Conservation (phyloP, 2,329 filamentous ascomycete genomes). For the Proliferodiscus dingleyae region DNA sequence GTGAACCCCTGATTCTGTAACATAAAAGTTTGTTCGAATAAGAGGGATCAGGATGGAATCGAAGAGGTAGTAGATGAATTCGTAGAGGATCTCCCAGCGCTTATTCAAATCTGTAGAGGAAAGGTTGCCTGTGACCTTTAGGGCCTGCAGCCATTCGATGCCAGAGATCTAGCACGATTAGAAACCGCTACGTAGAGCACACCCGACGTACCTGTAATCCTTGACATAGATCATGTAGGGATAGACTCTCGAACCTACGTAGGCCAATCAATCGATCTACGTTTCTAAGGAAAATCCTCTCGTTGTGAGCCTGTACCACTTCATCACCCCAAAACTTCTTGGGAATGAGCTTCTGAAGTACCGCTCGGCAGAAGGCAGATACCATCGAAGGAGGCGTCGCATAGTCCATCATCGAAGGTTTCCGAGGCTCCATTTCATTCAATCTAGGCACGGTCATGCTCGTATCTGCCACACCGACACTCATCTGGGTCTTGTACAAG, state of each 20-base stretch:
- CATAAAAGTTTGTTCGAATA: slow-evolving; percentile 82
- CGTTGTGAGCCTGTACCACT: slow-evolving; percentile 53
- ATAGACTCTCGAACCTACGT: slow-evolving; percentile 75
- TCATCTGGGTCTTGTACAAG: slow-evolving; percentile 21
- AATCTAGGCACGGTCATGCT: slow-evolving; percentile 19
- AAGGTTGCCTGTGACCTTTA: slow-evolving; percentile 43
- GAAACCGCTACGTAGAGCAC: not conserved
- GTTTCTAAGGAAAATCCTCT: slow-evolving; percentile 53
- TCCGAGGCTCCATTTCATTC: slow-evolving; percentile 30
- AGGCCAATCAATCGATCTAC: slow-evolving; percentile 75
- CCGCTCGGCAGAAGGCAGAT: slow-evolving; percentile 81
- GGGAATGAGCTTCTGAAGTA: slow-evolving; percentile 68
- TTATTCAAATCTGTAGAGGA: slow-evolving; percentile 70
- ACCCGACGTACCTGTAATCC: slow-evolving; percentile 59
- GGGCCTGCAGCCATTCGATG: slow-evolving; percentile 68
- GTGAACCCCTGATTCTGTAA: slow-evolving; percentile 82
- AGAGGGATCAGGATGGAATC: slow-evolving; percentile 88
- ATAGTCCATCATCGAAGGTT: slow-evolving; percentile 51
- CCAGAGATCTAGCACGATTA: slow-evolving; percentile 51
- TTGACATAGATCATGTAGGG: slow-evolving; percentile 72
- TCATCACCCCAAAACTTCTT: slow-evolving; percentile 66
- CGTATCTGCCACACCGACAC: slow-evolving; percentile 8
- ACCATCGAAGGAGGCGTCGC: slow-evolving; percentile 65
- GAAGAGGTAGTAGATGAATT: slow-evolving; percentile 88
- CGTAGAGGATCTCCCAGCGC: slow-evolving; percentile 70